These are phyloP conservation scores for Starmerella scarabaei DNA, from an alignment of 805 yeast species.

Conservation along the genomic window DNA sequence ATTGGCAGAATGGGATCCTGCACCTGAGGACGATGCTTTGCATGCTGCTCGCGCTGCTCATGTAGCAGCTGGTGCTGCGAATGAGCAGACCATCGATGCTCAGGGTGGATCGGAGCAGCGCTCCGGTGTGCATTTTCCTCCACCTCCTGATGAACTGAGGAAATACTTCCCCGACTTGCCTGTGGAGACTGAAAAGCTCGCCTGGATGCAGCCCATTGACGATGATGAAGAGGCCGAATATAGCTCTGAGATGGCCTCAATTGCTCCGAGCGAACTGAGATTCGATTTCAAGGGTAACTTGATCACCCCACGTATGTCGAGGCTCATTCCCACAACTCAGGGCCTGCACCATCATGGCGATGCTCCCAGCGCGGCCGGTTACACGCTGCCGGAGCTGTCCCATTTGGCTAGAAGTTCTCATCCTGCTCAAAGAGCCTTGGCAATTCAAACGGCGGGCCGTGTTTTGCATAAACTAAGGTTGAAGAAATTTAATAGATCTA, in stretches of 20 bases:
- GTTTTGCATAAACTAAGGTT: constrained; percentile 67
- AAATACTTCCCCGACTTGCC: constrained; percentile 87
- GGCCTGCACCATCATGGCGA: constrained; percentile 91
- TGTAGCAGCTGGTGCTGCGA: too few relatives aligned
- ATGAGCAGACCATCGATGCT: too few relatives aligned
- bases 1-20: constrained; percentile 12
- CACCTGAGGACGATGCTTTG: background rate
- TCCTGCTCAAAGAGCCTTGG: constrained; percentile 75
- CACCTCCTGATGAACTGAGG: constrained; percentile 57
- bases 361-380: constrained; percentile 82
- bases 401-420: constrained; percentile 66
- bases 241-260: constrained; percentile 38
- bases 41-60: background rate
- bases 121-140: constrained; percentile 33
- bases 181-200: constrained; percentile 60
- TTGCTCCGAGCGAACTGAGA: constrained; percentile 47
- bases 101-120: background rate
- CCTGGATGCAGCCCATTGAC: constrained; percentile 77
- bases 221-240: constrained; percentile 28
- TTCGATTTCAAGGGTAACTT: constrained; percentile 81
- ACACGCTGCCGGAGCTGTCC: constrained; percentile 70
- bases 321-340: constrained; percentile 37
- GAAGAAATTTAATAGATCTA: constrained; percentile 32
- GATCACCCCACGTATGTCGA: constrained; percentile 43
- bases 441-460: constrained; percentile 78